Percentiles rank a stretch among this genome's conserved stretches.
phyloP scores from a whole-genome alignment of 768 basidiomycete genomes.

The Mrakia hoshinonis region DNA sequence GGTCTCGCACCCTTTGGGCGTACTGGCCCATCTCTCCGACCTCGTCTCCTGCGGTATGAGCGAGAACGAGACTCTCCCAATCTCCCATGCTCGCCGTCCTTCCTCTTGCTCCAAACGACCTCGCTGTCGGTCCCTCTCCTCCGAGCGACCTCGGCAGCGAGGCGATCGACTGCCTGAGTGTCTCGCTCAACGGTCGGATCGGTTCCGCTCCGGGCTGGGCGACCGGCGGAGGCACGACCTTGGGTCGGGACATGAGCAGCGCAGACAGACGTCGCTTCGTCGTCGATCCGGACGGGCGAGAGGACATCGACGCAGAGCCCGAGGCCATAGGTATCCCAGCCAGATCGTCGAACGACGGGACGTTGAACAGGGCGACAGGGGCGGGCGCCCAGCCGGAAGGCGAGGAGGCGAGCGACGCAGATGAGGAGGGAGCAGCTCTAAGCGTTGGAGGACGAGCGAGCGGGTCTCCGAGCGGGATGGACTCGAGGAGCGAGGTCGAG shows the following conservation, averaged over 20 bases:
- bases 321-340: no score
- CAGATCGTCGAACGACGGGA: conserved; percentile 10
- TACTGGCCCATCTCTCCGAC: neutral
- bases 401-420: neutral
- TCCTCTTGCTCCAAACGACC: conserved; percentile 1
- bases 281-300: neutral
- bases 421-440: neutral
- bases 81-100: conserved; percentile 28
- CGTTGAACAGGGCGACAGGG: conserved; percentile 17
- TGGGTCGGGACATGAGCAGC: neutral
- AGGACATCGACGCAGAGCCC: no score
- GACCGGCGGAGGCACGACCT: conserved; percentile 1
- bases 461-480: neutral
- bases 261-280: conserved; percentile 13
- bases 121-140: conserved; percentile 17
- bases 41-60: neutral
- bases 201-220: neutral
- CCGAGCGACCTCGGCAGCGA: conserved; percentile 25
- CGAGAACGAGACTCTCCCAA: conserved; percentile 27
- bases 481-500: conserved; percentile 1
- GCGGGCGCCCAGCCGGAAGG: neutral
- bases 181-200: conserved; percentile 16
- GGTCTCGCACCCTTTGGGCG: neutral
- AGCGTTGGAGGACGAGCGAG: neutral
- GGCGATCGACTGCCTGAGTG: conserved; percentile 19